These are phyloP conservation scores for Suillus subluteus DNA, from an alignment of 768 basidiomycete species.

Conservation along the genomic window DNA sequence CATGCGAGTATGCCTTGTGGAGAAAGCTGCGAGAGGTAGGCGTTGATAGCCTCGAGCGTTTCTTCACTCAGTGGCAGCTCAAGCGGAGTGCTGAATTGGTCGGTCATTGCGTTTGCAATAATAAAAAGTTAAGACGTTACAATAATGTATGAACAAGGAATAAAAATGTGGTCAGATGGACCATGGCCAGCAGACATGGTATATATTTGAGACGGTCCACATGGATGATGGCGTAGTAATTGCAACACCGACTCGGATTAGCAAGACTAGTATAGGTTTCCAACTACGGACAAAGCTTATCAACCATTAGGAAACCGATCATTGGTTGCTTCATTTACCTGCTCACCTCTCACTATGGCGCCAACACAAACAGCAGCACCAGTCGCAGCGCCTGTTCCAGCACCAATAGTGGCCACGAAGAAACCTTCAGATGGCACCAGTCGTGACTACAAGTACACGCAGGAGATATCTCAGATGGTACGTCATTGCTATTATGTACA, in stretches of 20 bases:
- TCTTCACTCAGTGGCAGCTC: conserved; percentile 59
- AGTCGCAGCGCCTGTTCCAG: conserved; percentile 14
- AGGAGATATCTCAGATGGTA: conserved; percentile 96
- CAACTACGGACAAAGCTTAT: background rate
- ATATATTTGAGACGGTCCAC: conserved; percentile 2
- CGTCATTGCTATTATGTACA: conserved; percentile 16
- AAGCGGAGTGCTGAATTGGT: conserved; percentile 46
- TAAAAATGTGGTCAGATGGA: background rate
- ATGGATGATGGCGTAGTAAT: conserved; percentile 11
- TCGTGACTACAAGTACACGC: conserved; percentile 84
- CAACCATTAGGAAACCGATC: background rate
- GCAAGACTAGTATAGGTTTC: background rate
- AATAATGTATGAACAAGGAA: background rate
- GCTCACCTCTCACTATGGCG: conserved; percentile 13
- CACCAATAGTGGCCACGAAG: conserved; percentile 13
- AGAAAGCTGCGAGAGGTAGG: conserved; percentile 65
- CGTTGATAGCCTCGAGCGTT: conserved; percentile 72
- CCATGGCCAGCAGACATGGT: background rate
- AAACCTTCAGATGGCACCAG: conserved; percentile 18
- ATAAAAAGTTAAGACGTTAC: background rate
- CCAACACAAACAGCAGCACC: conserved; percentile 12
- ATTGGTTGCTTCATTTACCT: background rate
- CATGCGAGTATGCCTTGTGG: conserved; percentile 88
- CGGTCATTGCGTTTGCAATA: conserved; percentile 16
- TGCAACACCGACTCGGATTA: conserved; percentile 5